Percentiles rank a stretch among this genome's conserved stretches.
Conservation (phyloP, 441 rosid species). For the Viola pubescens region DNA sequence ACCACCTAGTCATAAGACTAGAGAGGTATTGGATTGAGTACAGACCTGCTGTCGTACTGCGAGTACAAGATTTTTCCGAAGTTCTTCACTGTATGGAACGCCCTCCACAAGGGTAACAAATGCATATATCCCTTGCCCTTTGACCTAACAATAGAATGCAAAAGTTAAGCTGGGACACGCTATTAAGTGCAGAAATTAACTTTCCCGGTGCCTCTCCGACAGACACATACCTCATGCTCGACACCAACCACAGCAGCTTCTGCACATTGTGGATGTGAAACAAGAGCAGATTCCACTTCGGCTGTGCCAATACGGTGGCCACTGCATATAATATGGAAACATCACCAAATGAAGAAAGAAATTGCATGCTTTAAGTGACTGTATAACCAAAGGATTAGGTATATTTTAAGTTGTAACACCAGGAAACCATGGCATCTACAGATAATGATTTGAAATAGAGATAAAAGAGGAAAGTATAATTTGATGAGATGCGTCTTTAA, state of each 20-base stretch:
- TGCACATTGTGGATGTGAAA: slow-evolving; percentile 84
- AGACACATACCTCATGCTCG: slow-evolving; percentile 72
- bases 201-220: no score
- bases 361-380: not conserved
- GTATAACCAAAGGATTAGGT: no score
- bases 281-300: slow-evolving; percentile 98
- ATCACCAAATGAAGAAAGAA: slow-evolving; percentile 1
- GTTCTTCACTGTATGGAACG: slow-evolving; percentile 71
- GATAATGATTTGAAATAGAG: not conserved
- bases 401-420: no score
- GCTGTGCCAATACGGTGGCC: slow-evolving; percentile 99
- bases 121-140: slow-evolving; percentile 94
- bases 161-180: not conserved
- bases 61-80: slow-evolving; percentile 58
- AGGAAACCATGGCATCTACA: not conserved
- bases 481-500: slow-evolving; percentile 5
- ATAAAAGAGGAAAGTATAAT: not conserved
- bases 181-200: not conserved
- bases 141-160: slow-evolving; percentile 42
- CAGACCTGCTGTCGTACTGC: slow-evolving; percentile 72
- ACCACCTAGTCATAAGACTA: not conserved
- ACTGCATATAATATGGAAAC: slow-evolving; percentile 32
- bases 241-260: slow-evolving; percentile 96
- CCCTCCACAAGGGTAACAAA: slow-evolving; percentile 87
- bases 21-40: slow-evolving; percentile 3